Base-by-base conservation (phyloP, 371 early-diverging fungal genomes). In the Smittium mucronatum region DNA sequence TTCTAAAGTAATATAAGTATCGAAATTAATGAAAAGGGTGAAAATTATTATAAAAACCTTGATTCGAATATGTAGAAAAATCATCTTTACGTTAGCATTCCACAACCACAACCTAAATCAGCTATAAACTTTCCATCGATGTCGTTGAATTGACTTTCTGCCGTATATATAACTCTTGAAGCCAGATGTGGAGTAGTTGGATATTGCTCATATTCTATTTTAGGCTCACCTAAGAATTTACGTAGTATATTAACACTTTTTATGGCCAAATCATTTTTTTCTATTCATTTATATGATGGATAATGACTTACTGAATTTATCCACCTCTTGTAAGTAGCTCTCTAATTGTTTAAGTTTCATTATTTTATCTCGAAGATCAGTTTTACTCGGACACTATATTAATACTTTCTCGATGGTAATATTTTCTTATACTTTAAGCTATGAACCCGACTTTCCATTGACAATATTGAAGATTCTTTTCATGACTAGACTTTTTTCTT, bases 61-160 rank as follows among this genome's bases (percentile, higher is more conserved):
- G n/a, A n/a, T n/a, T 81, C 32, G 82, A 72, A n/a, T n/a, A n/a
- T n/a, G n/a, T n/a, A n/a, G n/a, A n/a, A n/a, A n/a, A n/a, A n/a
- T n/a, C n/a, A n/a, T n/a, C n/a, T 31, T 30, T 67, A 67, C 67
- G 67, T 67, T 17, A 91, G 79, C 72, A 92, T 84, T 36, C 92
- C 92, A 74, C 90, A 90, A 0, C 93, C 93, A 74, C 87, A 87
- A 29, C 93, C 92, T 71, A 93, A 86, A 76, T 93, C 93, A 1
- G 83, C 88, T 1, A 93, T 83, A 0, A 83, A 80, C 76, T 85
- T 85, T 73, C 84, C 85, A 64, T 84, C 87, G 73, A 93, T 89
- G 74, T 93, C 93, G 35, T 85, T 87, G 61, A 84, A 91, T 8
- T 83, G 81, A 2, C 84, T 81, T 70, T 88, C 89, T 1, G 92